Conservation (phyloP, 2,329 filamentous ascomycete species). For the Ambrosiella beaveri region DNA sequence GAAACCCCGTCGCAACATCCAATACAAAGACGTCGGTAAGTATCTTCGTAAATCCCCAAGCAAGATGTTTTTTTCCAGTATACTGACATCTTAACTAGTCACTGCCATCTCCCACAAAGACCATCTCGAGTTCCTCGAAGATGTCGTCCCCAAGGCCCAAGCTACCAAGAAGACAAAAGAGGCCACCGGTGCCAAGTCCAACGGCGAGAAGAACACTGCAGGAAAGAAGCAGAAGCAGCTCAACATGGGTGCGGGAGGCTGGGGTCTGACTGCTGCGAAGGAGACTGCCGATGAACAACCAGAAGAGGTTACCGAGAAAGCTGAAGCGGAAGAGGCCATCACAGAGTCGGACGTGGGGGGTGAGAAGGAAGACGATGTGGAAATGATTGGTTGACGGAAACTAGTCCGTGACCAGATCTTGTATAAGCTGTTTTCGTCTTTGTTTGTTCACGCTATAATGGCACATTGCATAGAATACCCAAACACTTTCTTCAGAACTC, state of each 20-base stretch:
- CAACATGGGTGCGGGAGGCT: slow-evolving; percentile 13
- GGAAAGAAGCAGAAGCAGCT: slow-evolving; percentile 13
- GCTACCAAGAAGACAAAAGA: slow-evolving; percentile 67
- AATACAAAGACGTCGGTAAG: slow-evolving; percentile 83
- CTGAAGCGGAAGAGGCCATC: slow-evolving; percentile 23
- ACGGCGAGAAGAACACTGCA: slow-evolving; percentile 21
- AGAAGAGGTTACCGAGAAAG: slow-evolving; percentile 18
- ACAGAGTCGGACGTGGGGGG: not conserved
- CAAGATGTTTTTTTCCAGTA: not conserved
- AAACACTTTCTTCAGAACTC: not conserved
- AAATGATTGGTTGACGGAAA: slow-evolving; percentile 37
- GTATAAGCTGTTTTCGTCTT: slow-evolving; percentile 17
- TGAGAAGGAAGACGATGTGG: slow-evolving; percentile 24
- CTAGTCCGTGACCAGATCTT: not conserved
- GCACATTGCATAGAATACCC: not conserved
- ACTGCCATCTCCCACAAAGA: slow-evolving; percentile 75
- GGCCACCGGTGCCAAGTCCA: slow-evolving; percentile 32
- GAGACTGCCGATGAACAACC: slow-evolving; percentile 20
- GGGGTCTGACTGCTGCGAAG: slow-evolving; percentile 22
- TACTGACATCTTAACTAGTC: slow-evolving; percentile 26
- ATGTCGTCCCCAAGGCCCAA: slow-evolving; percentile 75
- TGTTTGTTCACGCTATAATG: not conserved
- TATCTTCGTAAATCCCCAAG: not conserved
- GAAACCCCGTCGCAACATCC: slow-evolving; percentile 83
- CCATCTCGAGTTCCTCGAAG: slow-evolving; percentile 85